Base-by-base conservation (phyloP, 257 asterid species). In the Nicotiana noctiflora region DNA sequence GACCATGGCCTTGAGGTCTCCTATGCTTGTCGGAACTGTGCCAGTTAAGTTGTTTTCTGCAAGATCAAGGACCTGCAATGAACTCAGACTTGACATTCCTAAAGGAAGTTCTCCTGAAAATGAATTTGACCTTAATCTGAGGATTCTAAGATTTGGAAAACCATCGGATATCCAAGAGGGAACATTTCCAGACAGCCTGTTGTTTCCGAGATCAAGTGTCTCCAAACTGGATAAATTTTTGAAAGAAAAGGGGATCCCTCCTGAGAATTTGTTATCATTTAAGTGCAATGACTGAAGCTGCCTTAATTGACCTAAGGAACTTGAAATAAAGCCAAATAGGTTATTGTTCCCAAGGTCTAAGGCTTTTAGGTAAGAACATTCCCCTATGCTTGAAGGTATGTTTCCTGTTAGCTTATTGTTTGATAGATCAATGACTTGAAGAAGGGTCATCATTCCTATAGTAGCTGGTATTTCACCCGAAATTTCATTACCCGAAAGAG, bases 51-150 rank as follows among this genome's bases (percentile, higher is more conserved):
- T 44, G 85, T 90, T 90, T 68, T 79, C 86, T 44, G 88, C 88
- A 32, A 89, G 91, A 86, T 89, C 91, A 83, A 89, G 88, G 44
- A 89, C 83, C 79, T 84, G 91, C 67, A 89, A 87, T 6, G 89
- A 83, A 52, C 78, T 82, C 62, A 88, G 44, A 15, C 85, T 83
- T 12, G 92, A 84, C 53, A 86, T 75, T 57, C 79, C 86, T 8
- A 21, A 2, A 3, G 75, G 88, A 46, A 90, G 59, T 37, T 66
- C 81, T 53, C 93, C 90, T 0, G 75, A 81, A 74, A 89, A 84
- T 46, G 79, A 75, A 59, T 87, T 89, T 31, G 88, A 74, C 75
- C 91, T 80, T 37, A 91, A 81, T 17, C 64, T 81, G 27, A 90
- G 86, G 85, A 90, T 87, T 82, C 91, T 81, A 23, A 91, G 88